These are phyloP conservation scores for Luzula sylvatica DNA, from an alignment of 176 grass and related monocot genomes.

Conservation along the genomic window DNA sequence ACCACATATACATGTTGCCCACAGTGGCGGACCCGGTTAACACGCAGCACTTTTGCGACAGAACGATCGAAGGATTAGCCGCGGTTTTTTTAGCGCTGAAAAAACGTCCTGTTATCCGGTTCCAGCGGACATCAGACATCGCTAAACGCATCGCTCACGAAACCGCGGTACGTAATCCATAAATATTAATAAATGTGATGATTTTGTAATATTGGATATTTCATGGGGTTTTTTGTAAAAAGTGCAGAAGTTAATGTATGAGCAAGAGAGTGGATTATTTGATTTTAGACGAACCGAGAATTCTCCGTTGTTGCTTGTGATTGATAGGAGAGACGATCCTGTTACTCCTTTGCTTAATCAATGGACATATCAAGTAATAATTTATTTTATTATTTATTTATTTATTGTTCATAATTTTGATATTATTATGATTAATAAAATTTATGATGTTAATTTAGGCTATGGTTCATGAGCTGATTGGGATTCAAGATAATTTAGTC, in stretches of 20 bases:
- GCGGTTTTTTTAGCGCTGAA: constrained; percentile 91
- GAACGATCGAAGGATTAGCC: constrained; percentile 82
- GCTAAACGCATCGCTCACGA: constrained; percentile 93
- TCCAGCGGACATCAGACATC: constrained; percentile 71
- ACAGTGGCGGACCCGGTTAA: constrained; percentile 52
- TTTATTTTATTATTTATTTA: not conserved
- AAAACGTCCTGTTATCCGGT: constrained; percentile 79
- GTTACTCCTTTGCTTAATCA: constrained; percentile 94
- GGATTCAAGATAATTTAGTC: constrained; percentile 91
- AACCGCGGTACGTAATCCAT: constrained; percentile 49
- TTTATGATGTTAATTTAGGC: constrained; percentile 32
- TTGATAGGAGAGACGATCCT: constrained; percentile 95
- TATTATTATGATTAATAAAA: not conserved
- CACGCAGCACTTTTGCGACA: constrained; percentile 79
- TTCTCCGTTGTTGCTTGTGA: constrained; percentile 74
- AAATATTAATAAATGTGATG: not conserved
- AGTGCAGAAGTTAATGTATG: constrained; percentile 94
- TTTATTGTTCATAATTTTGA: not conserved
- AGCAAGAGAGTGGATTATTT: constrained; percentile 94
- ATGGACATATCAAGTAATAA: constrained; percentile 90
- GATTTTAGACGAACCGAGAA: constrained; percentile 89
- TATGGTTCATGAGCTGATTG: constrained; percentile 95
- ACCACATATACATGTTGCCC: constrained; percentile 91
- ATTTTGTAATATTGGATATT: not conserved
- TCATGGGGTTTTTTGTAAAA: not conserved